phyloP scores from a whole-genome alignment of 192 early-diverging fungal genomes.

The Linnemannia schmuckeri region DNA sequence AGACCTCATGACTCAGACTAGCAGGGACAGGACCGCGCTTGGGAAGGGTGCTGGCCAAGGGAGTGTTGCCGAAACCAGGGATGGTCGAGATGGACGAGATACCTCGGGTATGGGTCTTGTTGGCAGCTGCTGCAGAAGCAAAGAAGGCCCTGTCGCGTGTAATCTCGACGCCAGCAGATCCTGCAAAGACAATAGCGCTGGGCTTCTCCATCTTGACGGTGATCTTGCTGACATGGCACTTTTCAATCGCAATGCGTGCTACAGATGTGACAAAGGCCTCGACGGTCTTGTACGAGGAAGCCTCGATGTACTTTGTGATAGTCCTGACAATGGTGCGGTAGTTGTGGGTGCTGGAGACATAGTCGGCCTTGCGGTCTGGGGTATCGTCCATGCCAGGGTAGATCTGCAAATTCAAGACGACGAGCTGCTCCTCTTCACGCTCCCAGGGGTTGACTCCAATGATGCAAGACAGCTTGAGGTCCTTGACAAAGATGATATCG shows the following conservation, averaged over 20 bases:
- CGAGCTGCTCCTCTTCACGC: constrained; percentile 91
- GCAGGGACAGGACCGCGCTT: constrained; percentile 46
- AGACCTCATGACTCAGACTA: constrained; percentile 70
- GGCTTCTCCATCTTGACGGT: constrained; percentile 95
- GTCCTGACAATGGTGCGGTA: constrained; percentile 91
- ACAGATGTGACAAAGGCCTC: constrained; percentile 92
- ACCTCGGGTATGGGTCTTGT: constrained; percentile 32
- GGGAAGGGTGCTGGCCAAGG: constrained; percentile 17
- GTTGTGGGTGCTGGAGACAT: constrained; percentile 83
- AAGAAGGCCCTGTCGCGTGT: constrained; percentile 76
- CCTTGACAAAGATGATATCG: constrained; percentile 90
- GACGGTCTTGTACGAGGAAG: constrained; percentile 92
- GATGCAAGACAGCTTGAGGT: constrained; percentile 84
- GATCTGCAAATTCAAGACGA: constrained; percentile 85
- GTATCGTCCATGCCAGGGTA: constrained; percentile 62
- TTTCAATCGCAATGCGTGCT: constrained; percentile 80
- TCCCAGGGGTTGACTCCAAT: constrained; percentile 98
- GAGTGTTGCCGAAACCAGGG: constrained; percentile 23
- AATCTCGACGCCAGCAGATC: constrained; percentile 91
- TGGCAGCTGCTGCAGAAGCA: constrained; percentile 21
- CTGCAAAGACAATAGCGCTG: constrained; percentile 92
- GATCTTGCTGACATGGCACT: constrained; percentile 90
- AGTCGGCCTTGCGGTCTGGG: constrained; percentile 59
- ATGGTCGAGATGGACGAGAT: constrained; percentile 23
- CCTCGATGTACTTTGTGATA: constrained; percentile 85